These are phyloP conservation scores for Rhizophagus sp. DNA, from an alignment of 192 early-diverging fungal species.

Conservation along the genomic window DNA sequence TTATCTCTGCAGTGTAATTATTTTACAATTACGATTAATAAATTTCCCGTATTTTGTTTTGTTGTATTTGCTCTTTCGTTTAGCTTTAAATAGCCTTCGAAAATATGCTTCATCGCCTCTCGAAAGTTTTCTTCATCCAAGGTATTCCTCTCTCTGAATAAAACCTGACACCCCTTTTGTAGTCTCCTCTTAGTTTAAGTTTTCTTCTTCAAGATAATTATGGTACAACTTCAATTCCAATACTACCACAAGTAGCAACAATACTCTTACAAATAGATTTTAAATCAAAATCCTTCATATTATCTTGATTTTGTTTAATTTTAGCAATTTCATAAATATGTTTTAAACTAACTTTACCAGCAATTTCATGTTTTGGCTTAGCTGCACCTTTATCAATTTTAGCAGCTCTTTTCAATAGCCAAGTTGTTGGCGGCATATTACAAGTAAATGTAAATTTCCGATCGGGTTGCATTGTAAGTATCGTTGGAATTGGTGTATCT, in stretches of 20 bases:
- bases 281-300: conserved; percentile 69
- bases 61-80: too few relatives aligned
- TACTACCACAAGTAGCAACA: conserved; percentile 73
- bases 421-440: conserved; percentile 86
- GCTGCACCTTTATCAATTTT: conserved; percentile 85
- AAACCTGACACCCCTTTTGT: too few relatives aligned
- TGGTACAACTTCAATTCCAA: conserved; percentile 85
- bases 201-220: neutral
- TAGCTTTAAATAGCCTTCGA: too few relatives aligned
- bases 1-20: too few relatives aligned
- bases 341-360: conserved; percentile 85
- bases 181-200: too few relatives aligned
- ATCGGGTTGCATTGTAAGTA: conserved; percentile 88
- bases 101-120: too few relatives aligned
- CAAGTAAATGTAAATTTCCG: conserved; percentile 87
- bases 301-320: conserved; percentile 83
- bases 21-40: too few relatives aligned
- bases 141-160: too few relatives aligned
- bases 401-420: conserved; percentile 84
- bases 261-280: conserved; percentile 72
- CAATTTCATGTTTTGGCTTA: conserved; percentile 73
- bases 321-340: conserved; percentile 94
- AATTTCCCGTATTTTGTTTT: too few relatives aligned
- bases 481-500: conserved; percentile 81
- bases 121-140: too few relatives aligned